Evolutionary conservation across 257 asterid genomes (phyloP).

Genomic region (Scutellaria minor): DNA sequence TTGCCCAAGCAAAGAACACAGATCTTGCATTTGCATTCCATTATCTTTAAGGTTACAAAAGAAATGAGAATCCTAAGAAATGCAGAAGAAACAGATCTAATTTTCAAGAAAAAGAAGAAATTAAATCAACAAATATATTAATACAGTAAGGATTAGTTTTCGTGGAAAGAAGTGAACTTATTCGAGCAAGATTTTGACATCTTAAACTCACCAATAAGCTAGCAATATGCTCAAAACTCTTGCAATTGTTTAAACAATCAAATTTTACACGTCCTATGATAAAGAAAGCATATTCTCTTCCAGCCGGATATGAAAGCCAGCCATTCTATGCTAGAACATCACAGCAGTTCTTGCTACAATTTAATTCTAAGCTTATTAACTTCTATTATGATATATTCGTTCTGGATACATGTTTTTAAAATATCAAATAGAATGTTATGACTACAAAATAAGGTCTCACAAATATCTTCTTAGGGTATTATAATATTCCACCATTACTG

Average conservation of each 20-base stretch:
- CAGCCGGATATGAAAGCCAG: not conserved
- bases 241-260: not conserved
- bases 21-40: no score
- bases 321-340: not conserved
- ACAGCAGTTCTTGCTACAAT: not conserved
- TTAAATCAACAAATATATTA: not conserved
- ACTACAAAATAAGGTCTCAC: not conserved
- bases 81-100: no score
- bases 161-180: not conserved
- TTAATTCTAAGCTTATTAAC: not conserved
- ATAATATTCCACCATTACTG: not conserved
- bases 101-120: not conserved
- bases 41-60: no score
- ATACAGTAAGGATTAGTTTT: not conserved
- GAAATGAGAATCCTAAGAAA: no score
- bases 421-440: not conserved
- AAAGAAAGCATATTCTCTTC: not conserved
- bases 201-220: slow-evolving; percentile 1
- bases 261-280: not conserved
- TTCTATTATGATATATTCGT: not conserved
- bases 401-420: not conserved
- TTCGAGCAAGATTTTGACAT: not conserved
- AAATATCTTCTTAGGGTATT: not conserved
- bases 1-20: no score
- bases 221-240: not conserved